Evolutionary conservation across 768 basidiomycete species (phyloP), one percentile per base, ranked within the genome.

Genomic region (Calocybe gangraenosa): DNA sequence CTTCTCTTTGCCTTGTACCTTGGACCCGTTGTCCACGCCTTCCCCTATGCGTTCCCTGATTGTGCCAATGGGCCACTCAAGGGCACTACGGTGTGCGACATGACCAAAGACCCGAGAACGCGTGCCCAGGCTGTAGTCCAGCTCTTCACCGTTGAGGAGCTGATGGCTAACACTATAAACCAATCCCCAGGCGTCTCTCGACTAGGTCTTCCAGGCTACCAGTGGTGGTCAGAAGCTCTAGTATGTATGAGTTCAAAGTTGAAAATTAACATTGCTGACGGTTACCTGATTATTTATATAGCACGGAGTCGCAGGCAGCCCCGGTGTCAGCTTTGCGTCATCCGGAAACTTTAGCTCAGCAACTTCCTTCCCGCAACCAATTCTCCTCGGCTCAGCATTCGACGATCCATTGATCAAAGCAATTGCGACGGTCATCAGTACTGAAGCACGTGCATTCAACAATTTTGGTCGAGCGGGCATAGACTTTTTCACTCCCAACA

Each of bases 141-240:
- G 35, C 59, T 71, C 48, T 75, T 80, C 55, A 79, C 74, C 10
- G 65, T 73, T 23, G 65, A 65, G 13, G 79, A 82, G 50, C 59
- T 79, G 45, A 73, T 74, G 39, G 64, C 59, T 44, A 79, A 79
- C 56, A 77, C 75, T 3, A 72, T 67, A 37, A 79, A 75, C 46
- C 46, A 55, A 0, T 68, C 76, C 4, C 70, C 74, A 5, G 79
- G 76, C 21, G 76, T 79, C 17, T 60, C 77, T 42, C 71, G 78
- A 9, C 65, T 79, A 2, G 78, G 77, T n/a, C 59, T 82, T 19
- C 76, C 78, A 8, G 55, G 71, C 14, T 82, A 82, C 42, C 65
- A 78, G 37, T 80, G 78, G 78, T 81, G 79, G 78, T 75, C 73
- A 18, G 78, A 81, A 62, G 78, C 70, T 2, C 54, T 81, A 54